Percentiles rank a stretch among this genome's conserved stretches.
Evolutionary conservation across 352 stramenopile species (phyloP).

Genomic region (Phytophthora citrophthora): DNA sequence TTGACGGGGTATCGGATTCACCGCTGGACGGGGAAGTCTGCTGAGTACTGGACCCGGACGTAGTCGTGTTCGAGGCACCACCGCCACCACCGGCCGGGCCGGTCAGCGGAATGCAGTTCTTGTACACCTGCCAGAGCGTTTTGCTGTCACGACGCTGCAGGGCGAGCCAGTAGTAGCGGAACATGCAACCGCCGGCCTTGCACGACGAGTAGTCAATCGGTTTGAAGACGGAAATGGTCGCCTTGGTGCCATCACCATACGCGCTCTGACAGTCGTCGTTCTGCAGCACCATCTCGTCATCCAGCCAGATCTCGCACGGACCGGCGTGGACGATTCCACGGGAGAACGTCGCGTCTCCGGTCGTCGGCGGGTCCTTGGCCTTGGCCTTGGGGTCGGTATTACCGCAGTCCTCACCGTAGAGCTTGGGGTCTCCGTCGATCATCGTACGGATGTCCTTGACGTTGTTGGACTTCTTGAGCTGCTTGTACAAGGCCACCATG

Average conservation of each 20-base stretch:
- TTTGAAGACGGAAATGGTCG: constrained; percentile 36
- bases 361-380: constrained; percentile 21
- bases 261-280: constrained; percentile 40
- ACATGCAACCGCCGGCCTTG: constrained; percentile 31
- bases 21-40: constrained; percentile 24
- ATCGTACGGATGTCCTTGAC: constrained; percentile 33
- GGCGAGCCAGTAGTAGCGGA: constrained; percentile 44
- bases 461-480: constrained; percentile 29
- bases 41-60: constrained; percentile 8
- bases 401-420: constrained; percentile 37
- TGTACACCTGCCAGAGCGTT: constrained; percentile 44
- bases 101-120: constrained; percentile 35
- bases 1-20: constrained; percentile 10
- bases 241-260: constrained; percentile 31
- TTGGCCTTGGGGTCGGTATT: constrained; percentile 34
- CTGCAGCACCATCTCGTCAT: constrained; percentile 35
- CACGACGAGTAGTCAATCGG: constrained; percentile 45
- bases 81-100: constrained; percentile 17
- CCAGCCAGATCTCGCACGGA: constrained; percentile 40
- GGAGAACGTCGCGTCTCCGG: constrained; percentile 33
- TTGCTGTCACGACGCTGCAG: constrained; percentile 33
- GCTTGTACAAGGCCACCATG: constrained; percentile 30
- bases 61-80: constrained; percentile 17
- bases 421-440: constrained; percentile 29
- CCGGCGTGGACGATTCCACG: constrained; percentile 33